Conservation (phyloP, 1,284 basidiomycete genomes). For the Melampsora larici-populina region DNA sequence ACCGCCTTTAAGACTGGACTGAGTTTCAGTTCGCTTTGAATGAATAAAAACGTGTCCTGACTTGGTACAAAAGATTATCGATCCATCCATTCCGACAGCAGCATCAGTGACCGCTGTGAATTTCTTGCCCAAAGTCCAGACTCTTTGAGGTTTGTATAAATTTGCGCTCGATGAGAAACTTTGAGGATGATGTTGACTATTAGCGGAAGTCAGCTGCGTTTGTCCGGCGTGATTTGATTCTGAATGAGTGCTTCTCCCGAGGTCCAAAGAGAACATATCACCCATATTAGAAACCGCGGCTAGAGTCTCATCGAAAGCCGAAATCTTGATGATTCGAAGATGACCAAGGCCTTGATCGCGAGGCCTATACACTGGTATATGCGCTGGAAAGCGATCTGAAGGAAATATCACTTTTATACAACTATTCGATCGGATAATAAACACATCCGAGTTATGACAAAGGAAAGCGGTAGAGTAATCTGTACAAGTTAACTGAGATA, state of each 20-base stretch:
- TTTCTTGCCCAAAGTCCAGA: constrained; percentile 23
- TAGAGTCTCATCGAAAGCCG: constrained; percentile 74
- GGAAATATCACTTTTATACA: constrained; percentile 61
- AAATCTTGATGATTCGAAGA: constrained; percentile 74
- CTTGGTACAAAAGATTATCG: constrained; percentile 85
- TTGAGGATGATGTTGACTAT: neutral
- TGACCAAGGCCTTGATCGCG: constrained; percentile 63
- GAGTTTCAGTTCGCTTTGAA: constrained; percentile 56
- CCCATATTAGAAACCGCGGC: constrained; percentile 82
- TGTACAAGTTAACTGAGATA: constrained; percentile 68
- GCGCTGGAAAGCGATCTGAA: constrained; percentile 66
- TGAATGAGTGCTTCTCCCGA: constrained; percentile 46
- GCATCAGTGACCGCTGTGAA: constrained; percentile 61
- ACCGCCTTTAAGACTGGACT: constrained; percentile 50
- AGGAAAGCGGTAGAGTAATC: constrained; percentile 45
- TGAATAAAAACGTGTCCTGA: constrained; percentile 91
- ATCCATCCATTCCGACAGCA: constrained; percentile 80
- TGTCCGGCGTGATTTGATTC: constrained; percentile 48
- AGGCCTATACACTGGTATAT: constrained; percentile 72
- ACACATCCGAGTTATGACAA: constrained; percentile 30
- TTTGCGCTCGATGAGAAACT: neutral
- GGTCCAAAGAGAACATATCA: constrained; percentile 82
- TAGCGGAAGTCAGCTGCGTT: neutral
- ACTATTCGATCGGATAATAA: constrained; percentile 36
- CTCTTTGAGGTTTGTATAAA: constrained; percentile 18